phyloP scores from a whole-genome alignment of 495 filamentous ascomycete genomes.

The Annulohypoxylon nitens region DNA sequence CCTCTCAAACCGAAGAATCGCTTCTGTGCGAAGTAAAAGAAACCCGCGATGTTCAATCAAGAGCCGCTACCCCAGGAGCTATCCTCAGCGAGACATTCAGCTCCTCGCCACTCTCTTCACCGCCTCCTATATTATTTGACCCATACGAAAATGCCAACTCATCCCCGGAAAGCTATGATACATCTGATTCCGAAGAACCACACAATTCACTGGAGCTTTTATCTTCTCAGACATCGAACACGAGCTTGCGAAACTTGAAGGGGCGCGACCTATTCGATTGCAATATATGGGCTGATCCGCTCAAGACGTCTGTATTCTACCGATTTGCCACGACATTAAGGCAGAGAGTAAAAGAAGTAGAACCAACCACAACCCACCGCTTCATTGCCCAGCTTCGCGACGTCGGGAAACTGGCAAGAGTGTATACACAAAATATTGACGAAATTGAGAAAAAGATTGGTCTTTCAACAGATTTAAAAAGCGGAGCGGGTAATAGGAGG shows the following conservation, averaged over 20 bases:
- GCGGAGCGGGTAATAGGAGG: slow-evolving; percentile 68
- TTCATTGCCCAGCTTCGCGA: slow-evolving; percentile 74
- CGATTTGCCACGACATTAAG: slow-evolving; percentile 74
- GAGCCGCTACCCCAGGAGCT: slow-evolving; percentile 39
- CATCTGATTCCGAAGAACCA: slow-evolving; percentile 54
- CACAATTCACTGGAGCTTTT: slow-evolving; percentile 55
- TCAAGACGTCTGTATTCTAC: slow-evolving; percentile 74
- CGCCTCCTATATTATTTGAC: slow-evolving; percentile 59
- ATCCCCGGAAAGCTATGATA: slow-evolving; percentile 50
- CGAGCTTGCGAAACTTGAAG: slow-evolving; percentile 68
- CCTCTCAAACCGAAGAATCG: slow-evolving; percentile 45
- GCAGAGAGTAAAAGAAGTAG: slow-evolving; percentile 68
- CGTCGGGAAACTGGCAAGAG: slow-evolving; percentile 70
- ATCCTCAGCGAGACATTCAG: slow-evolving; percentile 39
- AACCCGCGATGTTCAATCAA: slow-evolving; percentile 1
- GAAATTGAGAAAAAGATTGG: slow-evolving; percentile 75
- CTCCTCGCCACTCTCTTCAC: slow-evolving; percentile 63
- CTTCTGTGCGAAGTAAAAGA: slow-evolving; percentile 1
- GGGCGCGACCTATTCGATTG: slow-evolving; percentile 76
- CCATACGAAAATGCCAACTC: slow-evolving; percentile 56
- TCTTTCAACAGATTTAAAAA: slow-evolving; percentile 64
- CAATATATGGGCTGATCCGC: slow-evolving; percentile 72
- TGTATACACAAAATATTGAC: slow-evolving; percentile 81
- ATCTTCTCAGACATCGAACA: slow-evolving; percentile 58
- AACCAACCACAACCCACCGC: slow-evolving; percentile 67